A percentile compares a stretch with the other conserved stretches of the same genome.
These are phyloP conservation scores for Phytophthora pluvialis DNA, from an alignment of 352 stramenopile genomes.

Conservation along the genomic window DNA sequence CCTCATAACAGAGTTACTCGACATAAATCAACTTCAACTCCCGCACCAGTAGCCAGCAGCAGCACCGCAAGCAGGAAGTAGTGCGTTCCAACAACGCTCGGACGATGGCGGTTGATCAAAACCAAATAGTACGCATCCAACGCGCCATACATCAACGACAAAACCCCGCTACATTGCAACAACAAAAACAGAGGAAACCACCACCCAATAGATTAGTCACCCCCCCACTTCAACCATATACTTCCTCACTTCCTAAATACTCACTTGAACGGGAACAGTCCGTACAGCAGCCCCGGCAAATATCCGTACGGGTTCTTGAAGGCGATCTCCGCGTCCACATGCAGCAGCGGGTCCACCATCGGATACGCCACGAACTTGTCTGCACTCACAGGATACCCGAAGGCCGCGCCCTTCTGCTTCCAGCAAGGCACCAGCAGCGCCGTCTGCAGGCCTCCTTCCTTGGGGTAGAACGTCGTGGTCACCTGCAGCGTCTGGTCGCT, in stretches of 20 bases:
- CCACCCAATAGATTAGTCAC: slow-evolving; percentile 11
- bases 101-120: slow-evolving; percentile 72
- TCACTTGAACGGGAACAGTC: slow-evolving; percentile 88
- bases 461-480: slow-evolving; percentile 58
- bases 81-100: slow-evolving; percentile 81
- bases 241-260: slow-evolving; percentile 14
- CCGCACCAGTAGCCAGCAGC: slow-evolving; percentile 69
- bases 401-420: slow-evolving; percentile 84
- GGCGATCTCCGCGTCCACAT: slow-evolving; percentile 62
- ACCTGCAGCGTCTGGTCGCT: slow-evolving; percentile 51
- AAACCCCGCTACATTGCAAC: slow-evolving; percentile 50
- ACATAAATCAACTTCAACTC: not conserved
- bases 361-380: slow-evolving; percentile 75
- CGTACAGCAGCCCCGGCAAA: slow-evolving; percentile 78
- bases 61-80: slow-evolving; percentile 85
- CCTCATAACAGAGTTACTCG: not conserved
- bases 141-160: slow-evolving; percentile 77
- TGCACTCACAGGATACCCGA: slow-evolving; percentile 79
- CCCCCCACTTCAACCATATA: not conserved
- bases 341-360: slow-evolving; percentile 74
- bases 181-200: slow-evolving; percentile 4
- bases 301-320: slow-evolving; percentile 89
- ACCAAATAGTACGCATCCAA: slow-evolving; percentile 73
- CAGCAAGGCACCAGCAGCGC: slow-evolving; percentile 78
- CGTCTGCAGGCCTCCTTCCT: slow-evolving; percentile 60